Conservation (phyloP, 306 rosid species). For the Echinosophora koreensis region DNA sequence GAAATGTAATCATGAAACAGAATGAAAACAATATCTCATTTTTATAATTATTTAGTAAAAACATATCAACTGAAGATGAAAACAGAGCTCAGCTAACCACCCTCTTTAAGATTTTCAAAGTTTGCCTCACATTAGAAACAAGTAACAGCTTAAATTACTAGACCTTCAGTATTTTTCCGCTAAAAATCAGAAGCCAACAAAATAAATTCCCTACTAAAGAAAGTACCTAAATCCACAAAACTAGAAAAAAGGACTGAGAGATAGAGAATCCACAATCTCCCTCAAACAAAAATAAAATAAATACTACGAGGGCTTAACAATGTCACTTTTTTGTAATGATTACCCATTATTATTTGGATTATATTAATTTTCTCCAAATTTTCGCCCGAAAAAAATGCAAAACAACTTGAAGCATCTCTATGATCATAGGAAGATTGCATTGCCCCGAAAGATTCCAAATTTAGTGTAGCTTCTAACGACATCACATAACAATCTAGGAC, state of each 20-base stretch:
- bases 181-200: not conserved
- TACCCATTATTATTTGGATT: not conserved
- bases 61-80: too few relatives aligned
- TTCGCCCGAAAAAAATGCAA: not conserved
- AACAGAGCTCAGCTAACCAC: too few relatives aligned
- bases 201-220: not conserved
- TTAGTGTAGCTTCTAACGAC: not conserved
- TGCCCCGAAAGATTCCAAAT: not conserved
- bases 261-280: not conserved
- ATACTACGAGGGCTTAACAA: not conserved
- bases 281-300: not conserved
- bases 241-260: not conserved
- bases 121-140: slow-evolving; percentile 16
- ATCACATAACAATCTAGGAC: not conserved
- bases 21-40: too few relatives aligned
- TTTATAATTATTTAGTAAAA: too few relatives aligned
- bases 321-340: not conserved
- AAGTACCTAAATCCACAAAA: slow-evolving; percentile 4
- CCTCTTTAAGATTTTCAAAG: not conserved
- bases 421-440: not conserved
- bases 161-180: not conserved
- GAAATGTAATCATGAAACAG: too few relatives aligned
- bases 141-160: slow-evolving; percentile 23
- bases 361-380: not conserved
- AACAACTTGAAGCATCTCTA: slow-evolving; percentile 1